A percentile compares a stretch with the other conserved stretches of the same genome.
Evolutionary conservation across 805 yeast genomes (phyloP).

Genomic region (Candida alai): DNA sequence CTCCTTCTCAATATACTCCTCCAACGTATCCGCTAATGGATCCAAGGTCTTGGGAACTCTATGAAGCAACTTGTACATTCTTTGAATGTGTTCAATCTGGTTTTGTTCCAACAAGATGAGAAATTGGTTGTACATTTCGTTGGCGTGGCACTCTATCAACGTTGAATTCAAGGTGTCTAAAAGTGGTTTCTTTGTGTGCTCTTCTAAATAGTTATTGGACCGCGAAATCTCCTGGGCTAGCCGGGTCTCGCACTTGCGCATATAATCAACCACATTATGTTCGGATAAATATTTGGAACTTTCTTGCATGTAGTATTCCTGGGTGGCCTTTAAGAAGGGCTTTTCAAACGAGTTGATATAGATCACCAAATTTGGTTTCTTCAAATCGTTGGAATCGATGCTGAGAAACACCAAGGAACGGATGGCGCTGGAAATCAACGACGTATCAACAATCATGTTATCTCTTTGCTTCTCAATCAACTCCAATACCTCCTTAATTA

Average conservation of each 20-base stretch:
- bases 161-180: slow-evolving; percentile 72
- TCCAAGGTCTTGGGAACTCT: slow-evolving; percentile 78
- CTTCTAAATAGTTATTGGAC: slow-evolving; percentile 77
- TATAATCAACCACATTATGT: slow-evolving; percentile 86
- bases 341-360: slow-evolving; percentile 78
- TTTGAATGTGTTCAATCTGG: slow-evolving; percentile 66
- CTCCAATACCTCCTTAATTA: slow-evolving; percentile 69
- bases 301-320: slow-evolving; percentile 64
- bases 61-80: slow-evolving; percentile 71
- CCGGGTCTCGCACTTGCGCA: slow-evolving; percentile 79
- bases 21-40: slow-evolving; percentile 71
- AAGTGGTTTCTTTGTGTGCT: slow-evolving; percentile 74
- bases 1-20: slow-evolving; percentile 59
- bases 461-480: slow-evolving; percentile 77
- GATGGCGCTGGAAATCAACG: slow-evolving; percentile 66
- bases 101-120: slow-evolving; percentile 68
- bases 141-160: slow-evolving; percentile 75
- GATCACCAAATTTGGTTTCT: slow-evolving; percentile 76
- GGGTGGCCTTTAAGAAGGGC: slow-evolving; percentile 68
- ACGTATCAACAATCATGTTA: slow-evolving; percentile 67
- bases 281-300: slow-evolving; percentile 60
- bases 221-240: slow-evolving; percentile 79
- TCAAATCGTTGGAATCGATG: slow-evolving; percentile 84
- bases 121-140: slow-evolving; percentile 73
- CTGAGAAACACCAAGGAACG: slow-evolving; percentile 87